Evolutionary conservation across 495 filamentous ascomycete species (phyloP).

Genomic region (Penicillium lagena): DNA sequence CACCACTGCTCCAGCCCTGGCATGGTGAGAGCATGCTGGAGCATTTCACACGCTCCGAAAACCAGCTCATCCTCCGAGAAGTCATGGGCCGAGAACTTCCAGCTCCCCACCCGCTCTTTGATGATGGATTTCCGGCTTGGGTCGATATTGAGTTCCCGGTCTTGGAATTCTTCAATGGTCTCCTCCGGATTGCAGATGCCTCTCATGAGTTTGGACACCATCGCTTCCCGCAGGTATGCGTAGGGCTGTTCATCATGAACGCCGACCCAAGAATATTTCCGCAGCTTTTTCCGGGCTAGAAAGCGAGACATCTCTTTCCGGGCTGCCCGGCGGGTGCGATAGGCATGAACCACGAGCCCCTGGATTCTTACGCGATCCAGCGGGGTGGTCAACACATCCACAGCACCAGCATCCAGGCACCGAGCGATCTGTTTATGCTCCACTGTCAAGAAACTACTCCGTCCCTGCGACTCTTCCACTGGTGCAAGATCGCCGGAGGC

Average conservation of each 20-base stretch:
- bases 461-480: constrained; percentile 31
- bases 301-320: constrained; percentile 61
- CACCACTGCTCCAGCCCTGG: constrained; percentile 75
- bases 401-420: constrained; percentile 78
- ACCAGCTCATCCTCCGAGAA: constrained; percentile 86
- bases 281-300: constrained; percentile 54
- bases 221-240: constrained; percentile 77
- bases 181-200: constrained; percentile 77
- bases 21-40: constrained; percentile 80
- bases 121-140: constrained; percentile 55
- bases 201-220: constrained; percentile 88
- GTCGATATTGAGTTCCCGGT: constrained; percentile 34
- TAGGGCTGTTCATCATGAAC: constrained; percentile 83
- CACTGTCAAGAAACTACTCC: constrained; percentile 23
- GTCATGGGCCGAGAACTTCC: constrained; percentile 84
- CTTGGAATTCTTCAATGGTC: constrained; percentile 46
- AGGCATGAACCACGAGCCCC: constrained; percentile 73
- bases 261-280: constrained; percentile 90
- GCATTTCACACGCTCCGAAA: constrained; percentile 70
- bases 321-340: constrained; percentile 67
- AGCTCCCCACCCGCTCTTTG: constrained; percentile 64
- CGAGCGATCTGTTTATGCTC: constrained; percentile 47
- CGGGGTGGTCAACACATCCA: constrained; percentile 77
- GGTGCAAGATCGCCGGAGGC: constrained; percentile 9
- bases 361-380: constrained; percentile 63